A percentile compares a stretch with the other conserved stretches of the same genome.
Evolutionary conservation across 352 stramenopile genomes (phyloP).

Genomic region (Globisporangium cylindrosporum): DNA sequence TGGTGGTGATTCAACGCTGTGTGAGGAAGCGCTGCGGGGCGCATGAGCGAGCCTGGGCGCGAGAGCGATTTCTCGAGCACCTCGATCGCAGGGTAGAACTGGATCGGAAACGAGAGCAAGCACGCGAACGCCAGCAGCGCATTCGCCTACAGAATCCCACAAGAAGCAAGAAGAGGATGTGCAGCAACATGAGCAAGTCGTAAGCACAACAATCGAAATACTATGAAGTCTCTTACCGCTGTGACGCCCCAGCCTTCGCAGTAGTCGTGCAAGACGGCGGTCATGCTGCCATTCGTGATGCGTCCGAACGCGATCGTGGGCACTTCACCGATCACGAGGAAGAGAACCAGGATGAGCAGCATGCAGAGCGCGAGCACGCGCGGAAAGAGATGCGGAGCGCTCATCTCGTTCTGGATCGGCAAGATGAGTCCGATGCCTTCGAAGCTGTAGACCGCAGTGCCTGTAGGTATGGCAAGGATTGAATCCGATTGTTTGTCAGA

Average conservation of each 20-base stretch:
- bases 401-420: constrained; percentile 80
- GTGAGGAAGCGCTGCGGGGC: constrained; percentile 28
- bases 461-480: constrained; percentile 11
- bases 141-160: constrained; percentile 42
- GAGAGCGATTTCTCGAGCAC: constrained; percentile 62
- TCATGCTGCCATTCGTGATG: constrained; percentile 81
- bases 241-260: constrained; percentile 67
- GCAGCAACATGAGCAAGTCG: background rate
- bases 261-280: constrained; percentile 68
- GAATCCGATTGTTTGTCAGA: background rate
- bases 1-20: constrained; percentile 12
- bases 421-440: constrained; percentile 77
- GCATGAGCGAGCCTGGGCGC: constrained; percentile 43
- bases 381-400: constrained; percentile 48
- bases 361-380: constrained; percentile 57
- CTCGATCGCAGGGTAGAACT: constrained; percentile 77
- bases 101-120: constrained; percentile 75
- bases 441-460: constrained; percentile 80
- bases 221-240: constrained; percentile 26
- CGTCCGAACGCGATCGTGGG: constrained; percentile 64
- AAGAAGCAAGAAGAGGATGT: constrained; percentile 1
- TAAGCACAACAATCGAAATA: background rate
- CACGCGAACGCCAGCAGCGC: constrained; percentile 69
- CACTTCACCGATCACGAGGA: constrained; percentile 68
- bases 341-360: constrained; percentile 69